A percentile compares a stretch with the other conserved stretches of the same genome.
Conservation (phyloP, 2,329 filamentous ascomycete genomes). For the Fusarium robinianum region DNA sequence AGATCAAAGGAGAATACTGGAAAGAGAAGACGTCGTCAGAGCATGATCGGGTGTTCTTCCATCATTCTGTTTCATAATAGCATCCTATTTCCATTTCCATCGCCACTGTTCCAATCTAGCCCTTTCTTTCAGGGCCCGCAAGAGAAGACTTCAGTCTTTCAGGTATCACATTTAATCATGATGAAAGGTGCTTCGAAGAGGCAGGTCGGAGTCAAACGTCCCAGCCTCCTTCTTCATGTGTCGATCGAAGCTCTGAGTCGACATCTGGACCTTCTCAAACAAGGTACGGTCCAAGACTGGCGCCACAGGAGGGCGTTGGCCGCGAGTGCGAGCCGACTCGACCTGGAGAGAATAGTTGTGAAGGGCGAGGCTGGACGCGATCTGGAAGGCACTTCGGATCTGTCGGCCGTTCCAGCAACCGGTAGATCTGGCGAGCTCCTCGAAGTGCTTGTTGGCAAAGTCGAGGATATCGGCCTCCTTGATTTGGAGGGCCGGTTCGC, state of each 20-base stretch:
- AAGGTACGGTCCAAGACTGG: constrained; percentile 44
- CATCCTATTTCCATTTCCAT: too few relatives aligned
- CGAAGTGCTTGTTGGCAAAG: constrained; percentile 43
- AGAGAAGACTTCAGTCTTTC: too few relatives aligned
- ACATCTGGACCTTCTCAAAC: constrained; percentile 51
- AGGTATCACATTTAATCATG: constrained; percentile 19
- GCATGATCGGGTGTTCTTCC: too few relatives aligned
- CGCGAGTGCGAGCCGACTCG: constrained; percentile 38
- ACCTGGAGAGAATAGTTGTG: constrained; percentile 41
- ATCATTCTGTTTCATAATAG: too few relatives aligned
- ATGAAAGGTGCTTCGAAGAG: constrained; percentile 42
- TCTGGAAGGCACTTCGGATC: constrained; percentile 46
- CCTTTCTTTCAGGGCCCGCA: too few relatives aligned
- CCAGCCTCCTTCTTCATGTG: constrained; percentile 49
- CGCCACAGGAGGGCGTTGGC: constrained; percentile 42
- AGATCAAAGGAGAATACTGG: too few relatives aligned
- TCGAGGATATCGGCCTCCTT: constrained; percentile 43
- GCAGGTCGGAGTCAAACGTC: constrained; percentile 40
- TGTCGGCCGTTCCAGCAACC: constrained; percentile 46
- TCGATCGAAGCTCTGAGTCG: constrained; percentile 48
- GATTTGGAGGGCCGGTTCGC: constrained; percentile 42
- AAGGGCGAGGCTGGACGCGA: constrained; percentile 44
- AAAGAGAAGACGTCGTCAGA: too few relatives aligned
- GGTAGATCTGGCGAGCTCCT: constrained; percentile 35
- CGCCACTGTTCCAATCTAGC: too few relatives aligned